These are phyloP conservation scores for Paraleonurus japonicus DNA, from an alignment of 257 asterid genomes.

Conservation along the genomic window DNA sequence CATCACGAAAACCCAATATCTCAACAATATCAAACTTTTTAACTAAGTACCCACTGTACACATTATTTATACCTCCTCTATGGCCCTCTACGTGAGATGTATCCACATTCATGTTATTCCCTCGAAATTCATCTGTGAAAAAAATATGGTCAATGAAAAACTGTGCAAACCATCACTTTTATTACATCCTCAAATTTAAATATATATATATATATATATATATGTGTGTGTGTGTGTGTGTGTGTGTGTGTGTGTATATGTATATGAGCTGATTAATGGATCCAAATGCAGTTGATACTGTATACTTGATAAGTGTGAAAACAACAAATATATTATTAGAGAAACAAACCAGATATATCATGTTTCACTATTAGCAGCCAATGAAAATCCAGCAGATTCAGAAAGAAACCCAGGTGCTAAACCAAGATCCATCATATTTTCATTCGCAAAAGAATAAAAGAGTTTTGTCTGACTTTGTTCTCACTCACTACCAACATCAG, in stretches of 20 bases:
- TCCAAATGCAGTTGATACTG: conserved; percentile 1
- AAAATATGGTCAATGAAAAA: conserved; percentile 6
- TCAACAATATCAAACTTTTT: conserved; percentile 12
- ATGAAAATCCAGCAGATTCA: conserved; percentile 1
- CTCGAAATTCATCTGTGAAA: conserved; percentile 52
- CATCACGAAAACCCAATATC: neutral
- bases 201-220: conserved; percentile 1
- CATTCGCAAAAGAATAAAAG: neutral
- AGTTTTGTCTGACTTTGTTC: conserved; percentile 12
- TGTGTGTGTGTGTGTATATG: neutral
- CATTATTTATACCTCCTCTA: conserved; percentile 53
- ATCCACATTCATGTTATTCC: conserved; percentile 48
- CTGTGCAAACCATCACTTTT: conserved; percentile 12
- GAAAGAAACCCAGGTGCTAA: conserved; percentile 13
- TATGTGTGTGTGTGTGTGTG: neutral
- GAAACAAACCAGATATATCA: conserved; percentile 17
- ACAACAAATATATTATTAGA: conserved; percentile 9
- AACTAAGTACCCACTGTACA: conserved; percentile 18
- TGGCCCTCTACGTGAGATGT: conserved; percentile 52
- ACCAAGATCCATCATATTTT: conserved; percentile 7
- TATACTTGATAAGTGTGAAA: conserved; percentile 7
- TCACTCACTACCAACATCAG: conserved; percentile 11
- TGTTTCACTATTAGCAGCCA: conserved; percentile 4
- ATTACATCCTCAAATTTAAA: neutral
- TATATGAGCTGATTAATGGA: conserved; percentile 15